Conservation (phyloP, 2,329 filamentous ascomycete species). For the Bipolaris sorokiniana region DNA sequence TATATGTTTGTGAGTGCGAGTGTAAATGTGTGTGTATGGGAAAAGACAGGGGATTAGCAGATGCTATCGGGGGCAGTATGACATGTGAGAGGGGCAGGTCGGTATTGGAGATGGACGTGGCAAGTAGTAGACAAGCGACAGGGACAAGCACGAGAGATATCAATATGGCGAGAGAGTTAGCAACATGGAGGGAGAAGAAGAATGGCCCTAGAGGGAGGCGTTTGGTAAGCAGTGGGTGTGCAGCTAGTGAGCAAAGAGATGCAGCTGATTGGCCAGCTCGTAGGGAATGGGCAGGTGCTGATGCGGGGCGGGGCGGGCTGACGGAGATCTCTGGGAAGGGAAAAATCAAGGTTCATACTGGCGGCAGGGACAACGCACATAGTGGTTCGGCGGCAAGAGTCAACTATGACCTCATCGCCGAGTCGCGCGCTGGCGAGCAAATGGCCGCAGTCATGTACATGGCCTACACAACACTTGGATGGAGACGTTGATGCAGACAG, state of each 20-base stretch:
- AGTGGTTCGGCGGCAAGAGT: conserved; percentile 5
- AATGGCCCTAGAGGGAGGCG: not conserved
- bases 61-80: too few relatives aligned
- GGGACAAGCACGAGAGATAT: not conserved
- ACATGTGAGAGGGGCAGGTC: too few relatives aligned
- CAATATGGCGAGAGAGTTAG: not conserved
- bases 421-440: not conserved
- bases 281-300: not conserved
- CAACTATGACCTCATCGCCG: conserved; percentile 11
- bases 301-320: conserved; percentile 4
- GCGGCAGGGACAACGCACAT: conserved; percentile 5
- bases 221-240: conserved; percentile 4
- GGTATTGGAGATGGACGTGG: too few relatives aligned
- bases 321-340: not conserved
- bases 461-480: too few relatives aligned
- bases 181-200: too few relatives aligned
- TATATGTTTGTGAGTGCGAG: conserved; percentile 1
- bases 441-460: too few relatives aligned
- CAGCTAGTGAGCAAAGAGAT: not conserved
- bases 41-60: not conserved
- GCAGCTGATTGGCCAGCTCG: not conserved
- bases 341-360: conserved; percentile 5
- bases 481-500: too few relatives aligned
- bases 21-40: not conserved
- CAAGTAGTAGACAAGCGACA: not conserved